phyloP scores from a whole-genome alignment of 805 yeast species.

The Starmera quercuum region DNA sequence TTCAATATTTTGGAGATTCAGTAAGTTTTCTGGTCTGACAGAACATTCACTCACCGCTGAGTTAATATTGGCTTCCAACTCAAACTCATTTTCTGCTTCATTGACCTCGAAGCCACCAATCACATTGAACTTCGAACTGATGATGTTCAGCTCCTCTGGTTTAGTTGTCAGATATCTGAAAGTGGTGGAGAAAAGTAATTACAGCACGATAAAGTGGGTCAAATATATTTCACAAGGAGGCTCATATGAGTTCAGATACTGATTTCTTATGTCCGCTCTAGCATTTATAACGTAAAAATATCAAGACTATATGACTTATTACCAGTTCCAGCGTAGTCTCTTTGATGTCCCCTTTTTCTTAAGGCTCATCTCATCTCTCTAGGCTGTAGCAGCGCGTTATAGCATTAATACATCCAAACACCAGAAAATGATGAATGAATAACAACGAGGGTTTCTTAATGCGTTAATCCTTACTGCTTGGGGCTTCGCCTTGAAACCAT shows the following conservation, averaged over 20 bases:
- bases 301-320: not conserved
- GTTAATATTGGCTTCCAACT: slow-evolving; percentile 28
- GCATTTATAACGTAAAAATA: not conserved
- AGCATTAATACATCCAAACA: too few relatives aligned
- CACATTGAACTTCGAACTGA: slow-evolving; percentile 55
- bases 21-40: slow-evolving; percentile 58
- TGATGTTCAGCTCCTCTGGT: slow-evolving; percentile 75
- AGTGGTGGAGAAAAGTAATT: slow-evolving; percentile 51
- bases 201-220: slow-evolving; percentile 82
- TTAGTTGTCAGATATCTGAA: slow-evolving; percentile 64
- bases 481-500: too few relatives aligned
- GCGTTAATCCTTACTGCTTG: too few relatives aligned
- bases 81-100: slow-evolving; percentile 7
- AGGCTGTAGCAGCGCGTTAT: too few relatives aligned
- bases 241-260: slow-evolving; percentile 71
- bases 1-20: slow-evolving; percentile 61
- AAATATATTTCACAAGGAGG: slow-evolving; percentile 73
- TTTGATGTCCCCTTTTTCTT: too few relatives aligned
- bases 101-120: slow-evolving; percentile 74
- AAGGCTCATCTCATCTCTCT: too few relatives aligned
- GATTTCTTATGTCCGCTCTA: too few relatives aligned
- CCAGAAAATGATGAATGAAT: too few relatives aligned
- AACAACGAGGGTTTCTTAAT: too few relatives aligned
- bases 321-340: not conserved
- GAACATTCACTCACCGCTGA: slow-evolving; percentile 56